Percentiles rank a stretch among this genome's conserved stretches.
Conservation (phyloP, 305 asterid genomes). For the Fraxinus latifolia region DNA sequence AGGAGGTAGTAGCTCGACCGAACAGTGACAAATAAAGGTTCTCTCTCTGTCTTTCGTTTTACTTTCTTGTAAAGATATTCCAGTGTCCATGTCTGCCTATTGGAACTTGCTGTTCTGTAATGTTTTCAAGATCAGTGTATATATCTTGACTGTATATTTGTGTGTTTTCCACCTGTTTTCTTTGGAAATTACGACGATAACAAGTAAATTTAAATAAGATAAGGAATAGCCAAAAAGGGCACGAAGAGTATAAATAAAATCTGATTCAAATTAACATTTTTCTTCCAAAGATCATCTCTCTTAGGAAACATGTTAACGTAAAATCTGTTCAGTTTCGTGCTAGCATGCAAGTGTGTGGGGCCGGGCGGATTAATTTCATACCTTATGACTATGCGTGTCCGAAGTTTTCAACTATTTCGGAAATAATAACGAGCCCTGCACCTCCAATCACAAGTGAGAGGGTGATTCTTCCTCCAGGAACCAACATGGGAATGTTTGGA, state of each 20-base stretch:
- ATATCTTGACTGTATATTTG: not conserved
- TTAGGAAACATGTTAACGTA: not conserved
- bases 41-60: not conserved
- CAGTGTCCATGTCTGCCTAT: not conserved
- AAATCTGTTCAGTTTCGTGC: not conserved
- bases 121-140: not conserved
- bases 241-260: not conserved
- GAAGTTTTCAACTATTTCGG: constrained; percentile 56
- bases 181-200: not conserved
- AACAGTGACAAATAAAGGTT: not conserved
- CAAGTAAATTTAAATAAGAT: not conserved
- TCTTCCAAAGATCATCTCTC: not conserved
- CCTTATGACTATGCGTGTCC: constrained; percentile 27
- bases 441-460: constrained; percentile 73
- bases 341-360: not conserved
- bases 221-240: not conserved
- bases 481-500: constrained; percentile 41
- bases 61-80: not conserved
- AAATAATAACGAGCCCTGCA: constrained; percentile 62
- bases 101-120: not conserved
- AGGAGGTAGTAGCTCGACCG: not conserved
- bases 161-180: not conserved
- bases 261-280: not conserved
- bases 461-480: constrained; percentile 80
- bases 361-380: not conserved